phyloP scores from a whole-genome alignment of 2,329 filamentous ascomycete species.

The Sclerotinia nivalis region DNA sequence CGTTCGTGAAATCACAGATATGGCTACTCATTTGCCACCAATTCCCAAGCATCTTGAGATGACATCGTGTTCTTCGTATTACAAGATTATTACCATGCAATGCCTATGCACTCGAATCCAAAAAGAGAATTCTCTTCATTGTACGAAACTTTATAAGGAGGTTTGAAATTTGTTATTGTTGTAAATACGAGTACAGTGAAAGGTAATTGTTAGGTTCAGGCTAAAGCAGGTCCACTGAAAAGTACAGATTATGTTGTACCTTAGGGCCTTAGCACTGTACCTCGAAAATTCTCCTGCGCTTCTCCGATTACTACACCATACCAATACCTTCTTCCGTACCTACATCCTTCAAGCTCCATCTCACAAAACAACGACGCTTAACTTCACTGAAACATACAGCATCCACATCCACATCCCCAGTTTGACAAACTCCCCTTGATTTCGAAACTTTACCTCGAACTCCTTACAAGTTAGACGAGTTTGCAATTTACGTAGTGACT shows the following conservation, averaged over 20 bases:
- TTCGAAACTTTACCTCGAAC: slow-evolving; percentile 8
- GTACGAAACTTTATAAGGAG: not conserved
- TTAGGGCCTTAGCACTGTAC: not conserved
- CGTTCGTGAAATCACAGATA: not conserved
- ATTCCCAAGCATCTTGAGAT: slow-evolving; percentile 6
- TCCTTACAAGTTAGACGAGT: not conserved
- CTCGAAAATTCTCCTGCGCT: not conserved
- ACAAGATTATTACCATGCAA: slow-evolving; percentile 4
- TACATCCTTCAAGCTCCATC: too few species aligned
- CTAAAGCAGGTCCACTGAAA: not conserved
- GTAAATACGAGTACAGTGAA: not conserved
- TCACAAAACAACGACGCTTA: too few species aligned
- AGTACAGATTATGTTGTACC: not conserved
- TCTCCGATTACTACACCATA: not conserved
- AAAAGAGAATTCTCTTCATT: not conserved
- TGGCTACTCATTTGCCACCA: not conserved
- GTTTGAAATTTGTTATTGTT: not conserved
- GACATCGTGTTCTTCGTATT: slow-evolving; percentile 1
- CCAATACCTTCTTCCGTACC: too few species aligned
- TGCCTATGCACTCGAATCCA: not conserved
- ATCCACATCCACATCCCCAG: not conserved
- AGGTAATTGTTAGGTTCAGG: too few species aligned
- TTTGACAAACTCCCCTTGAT: slow-evolving; percentile 9
- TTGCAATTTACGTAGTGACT: not conserved
- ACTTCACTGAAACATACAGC: too few species aligned